These are phyloP conservation scores for Mucor ambiguus DNA, from an alignment of 371 early-diverging fungal genomes.

Conservation along the genomic window DNA sequence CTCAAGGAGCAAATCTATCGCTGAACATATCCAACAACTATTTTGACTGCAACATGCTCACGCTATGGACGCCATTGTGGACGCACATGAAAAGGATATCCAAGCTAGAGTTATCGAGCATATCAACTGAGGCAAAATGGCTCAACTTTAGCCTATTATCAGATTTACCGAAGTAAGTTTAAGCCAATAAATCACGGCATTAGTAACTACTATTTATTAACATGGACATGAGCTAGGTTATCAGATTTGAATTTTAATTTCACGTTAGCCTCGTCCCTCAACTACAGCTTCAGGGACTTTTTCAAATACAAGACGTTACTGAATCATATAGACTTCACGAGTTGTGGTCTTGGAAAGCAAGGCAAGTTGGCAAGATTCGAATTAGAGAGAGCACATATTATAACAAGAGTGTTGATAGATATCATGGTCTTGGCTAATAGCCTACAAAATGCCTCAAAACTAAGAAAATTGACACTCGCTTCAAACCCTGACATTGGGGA, in stretches of 20 bases:
- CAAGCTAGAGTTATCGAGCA: conserved; percentile 13
- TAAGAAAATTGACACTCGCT: conserved; percentile 8
- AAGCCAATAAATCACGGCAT: not conserved
- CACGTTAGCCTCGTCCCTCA: not conserved
- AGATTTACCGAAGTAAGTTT: conserved; percentile 16
- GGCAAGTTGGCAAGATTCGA: not conserved
- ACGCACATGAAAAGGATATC: not conserved
- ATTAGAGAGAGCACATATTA: not conserved
- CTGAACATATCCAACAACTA: conserved; percentile 26
- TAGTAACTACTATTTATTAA: not conserved
- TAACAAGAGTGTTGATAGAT: conserved; percentile 4
- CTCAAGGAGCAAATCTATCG: not conserved
- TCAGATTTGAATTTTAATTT: conserved; percentile 9
- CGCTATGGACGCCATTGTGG: conserved; percentile 18
- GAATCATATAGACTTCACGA: conserved; percentile 18
- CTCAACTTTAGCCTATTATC: conserved; percentile 18
- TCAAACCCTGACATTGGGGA: conserved; percentile 25
- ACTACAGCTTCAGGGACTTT: not conserved
- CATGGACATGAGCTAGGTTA: not conserved
- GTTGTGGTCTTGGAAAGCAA: conserved; percentile 7
- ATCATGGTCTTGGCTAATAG: conserved; percentile 10
- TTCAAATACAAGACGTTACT: not conserved
- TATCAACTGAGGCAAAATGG: conserved; percentile 24
- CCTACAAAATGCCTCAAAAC: not conserved
- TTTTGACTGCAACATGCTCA: conserved; percentile 23